Evolutionary conservation across 2,329 filamentous ascomycete genomes (phyloP), one percentile per base, ranked within the genome.

Genomic region (Sclerotinia sclerotiorum): DNA sequence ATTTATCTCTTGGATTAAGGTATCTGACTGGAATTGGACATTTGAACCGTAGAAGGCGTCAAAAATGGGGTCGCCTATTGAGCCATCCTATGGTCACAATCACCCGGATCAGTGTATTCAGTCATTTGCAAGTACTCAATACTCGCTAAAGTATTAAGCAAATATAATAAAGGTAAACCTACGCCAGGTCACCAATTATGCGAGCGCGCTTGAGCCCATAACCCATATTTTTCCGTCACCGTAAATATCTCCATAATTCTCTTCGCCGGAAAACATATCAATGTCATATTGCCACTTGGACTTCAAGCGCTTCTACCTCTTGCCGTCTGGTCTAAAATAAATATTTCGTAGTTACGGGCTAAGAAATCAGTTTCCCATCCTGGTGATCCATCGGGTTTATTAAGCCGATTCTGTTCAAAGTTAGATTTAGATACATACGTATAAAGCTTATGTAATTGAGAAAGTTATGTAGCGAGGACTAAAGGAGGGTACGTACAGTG

Each of bases 291-390:
- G 19, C 70, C 67, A 49, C 39, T 44, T 2, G 73, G 75, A 24
- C 70, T 71, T 49, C 67, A 69, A 4, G 54, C 39, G 21, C 57
- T 63, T 52, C 67, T 55, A 15, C 42, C 60, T 24, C 69, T 61
- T n/a, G 42, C 35, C 0, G 75, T 71, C 44, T 76, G 72, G 62
- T 78, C 77, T 29, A 76, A 62, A 17, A 84, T 75, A 71, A 83
- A 84, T 58, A 83, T 77, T 35, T 76, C 77, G 69, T 83, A 84
- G 21, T 83, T 83, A 42, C 79, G 73, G 10, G 77, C 73, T 21
- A 84, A 74, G 69, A 83, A 84, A 69, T 79, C 81, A 0, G 81
- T 80, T 2, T 82, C 81, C 82, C 82, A 84, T 54, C 82, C 83
- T 68, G 75, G 69, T 7, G 79, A 76, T 46, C 79, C 80, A 70